Percentiles rank a stretch among this genome's conserved stretches.
Conservation (phyloP, 768 basidiomycete genomes). For the Russula brevipes region DNA sequence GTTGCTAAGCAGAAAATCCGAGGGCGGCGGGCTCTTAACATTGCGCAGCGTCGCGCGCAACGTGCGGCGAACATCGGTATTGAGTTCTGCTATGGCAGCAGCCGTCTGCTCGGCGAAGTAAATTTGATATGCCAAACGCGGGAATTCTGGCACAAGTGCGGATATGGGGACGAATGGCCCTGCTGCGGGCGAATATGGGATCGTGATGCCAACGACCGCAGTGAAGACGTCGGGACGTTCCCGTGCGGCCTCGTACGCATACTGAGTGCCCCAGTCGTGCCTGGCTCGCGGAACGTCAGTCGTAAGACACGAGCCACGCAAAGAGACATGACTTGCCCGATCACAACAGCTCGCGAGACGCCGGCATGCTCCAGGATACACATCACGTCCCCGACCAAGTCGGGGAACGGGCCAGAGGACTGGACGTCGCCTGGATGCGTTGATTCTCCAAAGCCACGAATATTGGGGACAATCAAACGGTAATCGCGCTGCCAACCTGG, state of each 20-base stretch:
- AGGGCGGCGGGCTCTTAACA: slow-evolving; percentile 51
- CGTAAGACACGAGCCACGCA: not conserved
- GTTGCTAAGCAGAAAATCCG: slow-evolving; percentile 45
- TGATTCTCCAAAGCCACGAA: slow-evolving; percentile 68
- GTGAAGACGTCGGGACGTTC: slow-evolving; percentile 60
- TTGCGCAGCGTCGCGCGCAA: slow-evolving; percentile 53
- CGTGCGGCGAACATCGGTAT: slow-evolving; percentile 50
- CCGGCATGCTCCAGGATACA: slow-evolving; percentile 54
- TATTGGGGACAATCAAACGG: slow-evolving; percentile 54
- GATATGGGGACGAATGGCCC: slow-evolving; percentile 45
- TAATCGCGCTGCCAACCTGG: slow-evolving; percentile 45
- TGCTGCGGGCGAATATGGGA: slow-evolving; percentile 59
- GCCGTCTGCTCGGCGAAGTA: slow-evolving; percentile 52
- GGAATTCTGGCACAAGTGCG: slow-evolving; percentile 39
- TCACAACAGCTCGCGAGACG: slow-evolving; percentile 48
- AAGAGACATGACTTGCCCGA: slow-evolving; percentile 45
- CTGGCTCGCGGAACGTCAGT: slow-evolving; percentile 33
- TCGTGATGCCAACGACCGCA: slow-evolving; percentile 52
- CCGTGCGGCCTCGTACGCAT: slow-evolving; percentile 66
- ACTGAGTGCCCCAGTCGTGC: slow-evolving; percentile 70
- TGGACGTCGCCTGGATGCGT: slow-evolving; percentile 58
- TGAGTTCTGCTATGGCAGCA: slow-evolving; percentile 48
- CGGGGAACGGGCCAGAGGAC: slow-evolving; percentile 52
- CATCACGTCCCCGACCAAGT: slow-evolving; percentile 55
- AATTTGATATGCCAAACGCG: slow-evolving; percentile 50